These are phyloP conservation scores for Didymella keratinophila DNA, from an alignment of 2,329 filamentous ascomycete genomes.

Conservation along the genomic window DNA sequence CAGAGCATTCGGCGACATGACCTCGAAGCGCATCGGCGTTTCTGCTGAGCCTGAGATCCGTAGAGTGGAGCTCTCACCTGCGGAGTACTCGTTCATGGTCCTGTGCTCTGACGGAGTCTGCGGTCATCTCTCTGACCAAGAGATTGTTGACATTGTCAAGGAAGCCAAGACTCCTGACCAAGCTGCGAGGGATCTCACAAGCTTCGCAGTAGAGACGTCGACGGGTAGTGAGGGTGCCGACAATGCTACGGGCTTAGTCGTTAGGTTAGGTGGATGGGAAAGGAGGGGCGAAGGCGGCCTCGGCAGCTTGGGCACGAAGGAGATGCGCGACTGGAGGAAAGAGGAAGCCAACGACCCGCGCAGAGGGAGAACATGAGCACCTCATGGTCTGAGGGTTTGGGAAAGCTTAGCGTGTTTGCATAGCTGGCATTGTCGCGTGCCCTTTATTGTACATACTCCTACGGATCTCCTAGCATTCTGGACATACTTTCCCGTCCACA, in stretches of 20 bases:
- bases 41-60: constrained; percentile 91
- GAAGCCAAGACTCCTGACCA: constrained; percentile 91
- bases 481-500: background rate
- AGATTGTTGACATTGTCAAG: constrained; percentile 95
- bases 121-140: constrained; percentile 86
- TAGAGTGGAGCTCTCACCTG: constrained; percentile 78
- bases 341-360: constrained; percentile 84
- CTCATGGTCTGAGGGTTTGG: background rate
- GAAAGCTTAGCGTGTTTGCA: constrained; percentile 7
- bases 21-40: constrained; percentile 89
- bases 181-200: constrained; percentile 78
- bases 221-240: constrained; percentile 59
- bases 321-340: constrained; percentile 83
- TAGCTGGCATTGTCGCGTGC: constrained; percentile 14
- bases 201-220: constrained; percentile 86
- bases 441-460: constrained; percentile 13
- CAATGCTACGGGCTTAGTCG: constrained; percentile 70
- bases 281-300: constrained; percentile 81
- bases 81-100: constrained; percentile 88
- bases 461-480: constrained; percentile 5
- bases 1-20: constrained; percentile 91
- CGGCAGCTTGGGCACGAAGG: constrained; percentile 89
- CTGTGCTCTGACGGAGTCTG: constrained; percentile 89
- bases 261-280: constrained; percentile 71
- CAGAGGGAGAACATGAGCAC: constrained; percentile 64